Percentiles rank a stretch among this genome's conserved stretches.
phyloP scores from a whole-genome alignment of 495 filamentous ascomycete species.

The Hypoxylon trugodes region DNA sequence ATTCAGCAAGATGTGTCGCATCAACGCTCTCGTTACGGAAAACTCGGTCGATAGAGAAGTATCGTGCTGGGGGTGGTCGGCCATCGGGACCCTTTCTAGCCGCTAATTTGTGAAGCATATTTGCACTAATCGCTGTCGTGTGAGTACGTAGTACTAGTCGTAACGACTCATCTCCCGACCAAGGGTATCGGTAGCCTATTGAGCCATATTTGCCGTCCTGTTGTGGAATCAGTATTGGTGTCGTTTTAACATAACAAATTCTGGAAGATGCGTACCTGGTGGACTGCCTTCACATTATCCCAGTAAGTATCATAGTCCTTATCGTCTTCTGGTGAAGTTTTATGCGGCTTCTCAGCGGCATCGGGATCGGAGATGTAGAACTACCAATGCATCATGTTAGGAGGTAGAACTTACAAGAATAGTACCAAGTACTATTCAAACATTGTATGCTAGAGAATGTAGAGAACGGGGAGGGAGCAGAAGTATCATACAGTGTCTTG shows the following conservation, averaged over 20 bases:
- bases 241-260: too few relatives aligned
- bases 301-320: slow-evolving; percentile 85
- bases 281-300: slow-evolving; percentile 83
- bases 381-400: slow-evolving; percentile 6
- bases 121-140: slow-evolving; percentile 88
- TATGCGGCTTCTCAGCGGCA: slow-evolving; percentile 74
- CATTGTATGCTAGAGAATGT: background rate
- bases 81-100: slow-evolving; percentile 63
- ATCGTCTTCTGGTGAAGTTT: slow-evolving; percentile 64
- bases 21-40: slow-evolving; percentile 94
- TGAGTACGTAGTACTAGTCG: slow-evolving; percentile 93
- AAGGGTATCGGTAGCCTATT: slow-evolving; percentile 94
- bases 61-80: slow-evolving; percentile 74
- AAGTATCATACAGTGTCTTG: slow-evolving; percentile 75
- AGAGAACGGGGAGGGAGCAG: background rate
- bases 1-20: slow-evolving; percentile 95
- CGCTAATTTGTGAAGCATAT: slow-evolving; percentile 89
- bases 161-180: slow-evolving; percentile 86
- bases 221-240: slow-evolving; percentile 1
- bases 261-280: slow-evolving; percentile 53
- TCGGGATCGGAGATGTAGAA: slow-evolving; percentile 95
- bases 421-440: background rate
- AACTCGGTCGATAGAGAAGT: slow-evolving; percentile 97
- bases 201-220: slow-evolving; percentile 85
- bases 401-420: background rate